A percentile compares a stretch with the other conserved stretches of the same genome.
These are phyloP conservation scores for Apiospora kogelbergensis DNA, from an alignment of 2,329 filamentous ascomycete species.

Conservation along the genomic window DNA sequence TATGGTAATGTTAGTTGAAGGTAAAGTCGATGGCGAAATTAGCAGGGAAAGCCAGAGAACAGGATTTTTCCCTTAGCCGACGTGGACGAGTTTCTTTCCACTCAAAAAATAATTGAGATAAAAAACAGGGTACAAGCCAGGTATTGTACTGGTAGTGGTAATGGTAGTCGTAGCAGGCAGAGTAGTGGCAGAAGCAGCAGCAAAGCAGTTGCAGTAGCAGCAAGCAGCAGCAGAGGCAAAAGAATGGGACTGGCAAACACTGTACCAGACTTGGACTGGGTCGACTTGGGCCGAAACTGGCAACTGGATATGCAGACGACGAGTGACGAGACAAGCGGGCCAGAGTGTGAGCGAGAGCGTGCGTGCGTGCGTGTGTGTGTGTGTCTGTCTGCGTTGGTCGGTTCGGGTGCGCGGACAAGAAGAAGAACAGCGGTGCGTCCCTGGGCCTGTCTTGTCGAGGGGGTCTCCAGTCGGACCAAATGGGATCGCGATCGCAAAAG, in stretches of 20 bases:
- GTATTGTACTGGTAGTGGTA: neutral
- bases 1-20: conserved; percentile 7
- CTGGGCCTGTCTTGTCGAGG: too few species aligned
- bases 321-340: neutral
- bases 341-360: neutral
- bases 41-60: conserved; percentile 2
- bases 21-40: conserved; percentile 4
- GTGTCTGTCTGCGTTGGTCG: neutral
- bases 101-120: conserved; percentile 1
- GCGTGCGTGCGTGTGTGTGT: neutral
- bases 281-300: neutral
- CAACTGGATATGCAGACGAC: neutral
- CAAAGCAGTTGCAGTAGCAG: neutral
- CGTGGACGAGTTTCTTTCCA: conserved; percentile 3
- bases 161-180: neutral
- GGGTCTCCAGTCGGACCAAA: conserved; percentile 4
- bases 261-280: neutral
- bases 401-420: neutral
- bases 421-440: neutral
- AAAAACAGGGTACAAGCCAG: neutral
- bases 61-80: neutral
- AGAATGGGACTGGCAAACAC: conserved; percentile 1
- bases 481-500: conserved; percentile 8
- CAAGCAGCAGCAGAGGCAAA: conserved; percentile 9
- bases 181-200: conserved; percentile 3